phyloP scores from a whole-genome alignment of 169 alveolate species.

The Fabrea salina region DNA sequence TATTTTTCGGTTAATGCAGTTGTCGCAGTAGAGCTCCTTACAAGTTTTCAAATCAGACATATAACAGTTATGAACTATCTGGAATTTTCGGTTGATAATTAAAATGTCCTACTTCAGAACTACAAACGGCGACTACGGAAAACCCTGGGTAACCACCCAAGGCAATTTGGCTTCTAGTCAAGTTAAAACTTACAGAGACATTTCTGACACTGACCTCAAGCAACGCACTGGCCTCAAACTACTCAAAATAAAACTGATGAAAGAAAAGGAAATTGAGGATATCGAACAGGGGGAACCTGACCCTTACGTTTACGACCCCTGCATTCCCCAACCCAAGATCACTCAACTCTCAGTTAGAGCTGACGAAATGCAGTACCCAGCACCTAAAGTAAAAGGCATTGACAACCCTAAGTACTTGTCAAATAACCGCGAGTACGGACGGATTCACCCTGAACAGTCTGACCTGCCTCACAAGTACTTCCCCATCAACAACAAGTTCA shows the following conservation, averaged over 20 bases:
- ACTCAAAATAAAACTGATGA: constrained; percentile 14
- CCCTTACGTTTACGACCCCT: constrained; percentile 16
- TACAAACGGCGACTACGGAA: constrained; percentile 28
- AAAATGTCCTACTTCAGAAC: constrained; percentile 1
- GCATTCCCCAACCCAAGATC: neutral
- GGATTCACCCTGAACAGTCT: constrained; percentile 1
- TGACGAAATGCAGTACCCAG: constrained; percentile 23
- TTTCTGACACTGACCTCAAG: constrained; percentile 21
- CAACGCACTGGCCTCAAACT: constrained; percentile 19
- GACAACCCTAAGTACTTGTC: constrained; percentile 30
- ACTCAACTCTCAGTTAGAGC: constrained; percentile 16
- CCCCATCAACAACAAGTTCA: constrained; percentile 24
- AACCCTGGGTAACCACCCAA: constrained; percentile 19
- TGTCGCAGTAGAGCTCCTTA: too few species aligned
- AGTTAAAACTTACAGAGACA: neutral
- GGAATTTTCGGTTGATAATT: too few species aligned
- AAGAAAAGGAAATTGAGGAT: constrained; percentile 20
- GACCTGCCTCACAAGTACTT: constrained; percentile 22
- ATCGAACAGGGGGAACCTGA: constrained; percentile 22
- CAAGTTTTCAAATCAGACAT: too few species aligned
- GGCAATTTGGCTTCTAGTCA: neutral
- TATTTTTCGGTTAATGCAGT: too few species aligned
- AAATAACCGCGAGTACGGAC: constrained; percentile 21
- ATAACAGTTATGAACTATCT: too few species aligned
- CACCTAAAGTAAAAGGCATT: neutral